Base-by-base conservation (phyloP, 805 yeast species). In the Myxozyma melibiosi region DNA sequence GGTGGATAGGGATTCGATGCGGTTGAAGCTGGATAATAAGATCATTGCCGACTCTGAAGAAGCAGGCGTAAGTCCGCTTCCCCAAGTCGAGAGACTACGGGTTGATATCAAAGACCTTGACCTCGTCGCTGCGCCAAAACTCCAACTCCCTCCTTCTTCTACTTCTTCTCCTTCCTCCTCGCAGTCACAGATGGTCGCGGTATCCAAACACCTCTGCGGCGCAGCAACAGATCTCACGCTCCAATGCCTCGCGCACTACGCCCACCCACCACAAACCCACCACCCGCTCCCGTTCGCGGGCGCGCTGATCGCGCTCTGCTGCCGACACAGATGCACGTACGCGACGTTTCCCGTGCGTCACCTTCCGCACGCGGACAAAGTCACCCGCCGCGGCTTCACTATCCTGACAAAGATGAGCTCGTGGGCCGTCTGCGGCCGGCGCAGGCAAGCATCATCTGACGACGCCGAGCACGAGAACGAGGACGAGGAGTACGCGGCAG, bases 121-220 rank as follows among this genome's bases (percentile, higher is more conserved):
- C 40, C 70, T 88, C 5, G 82, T 78, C 48, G 67, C 74, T 22
- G 76, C 83, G 16, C 58, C 83, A 1, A 14, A 20, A 11, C 16
- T 47, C 16, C n/a, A 24, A 25, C 6, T 1, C 20, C 11, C 43
- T 42, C 14, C 11, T 6, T 16, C 43, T 42, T 8, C 11, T 6
- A 24, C 31, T 34, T 66, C 68, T 20, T 66, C n/a, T 38, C 5
- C 20, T 11, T 20, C 62, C 1, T 66, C 73, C 34, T 61, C 63
- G 18, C 25, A 54, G 7, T 27, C 47, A 4, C 25, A 41, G 8
- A 11, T 67, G 3, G 46, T 86, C 7, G 89, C 84, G 1, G 81
- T 90, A 2, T 90, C 96, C 3, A 90, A 90, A 70, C 97, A 90
- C 73, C 73, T 91, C 34, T 90, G 97, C 72, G 97, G 97, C 4